Base-by-base conservation (phyloP, 768 basidiomycete species). In the Suillus paluster region DNA sequence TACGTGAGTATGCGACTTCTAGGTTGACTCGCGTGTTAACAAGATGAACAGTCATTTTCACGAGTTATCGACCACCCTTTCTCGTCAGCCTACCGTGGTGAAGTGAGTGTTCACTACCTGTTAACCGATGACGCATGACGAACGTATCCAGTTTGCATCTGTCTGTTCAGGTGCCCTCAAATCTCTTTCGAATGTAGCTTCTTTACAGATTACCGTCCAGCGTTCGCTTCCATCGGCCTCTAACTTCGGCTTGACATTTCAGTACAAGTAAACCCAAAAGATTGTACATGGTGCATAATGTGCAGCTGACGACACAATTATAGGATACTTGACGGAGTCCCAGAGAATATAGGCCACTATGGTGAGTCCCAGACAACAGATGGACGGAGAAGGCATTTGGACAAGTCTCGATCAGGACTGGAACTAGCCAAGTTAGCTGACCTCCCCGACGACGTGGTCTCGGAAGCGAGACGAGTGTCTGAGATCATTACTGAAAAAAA, bases 371-470 rank as follows among this genome's bases (percentile, higher is more conserved):
- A 61, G 25, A 57, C 41, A 53, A 21, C 60, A 60, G 25, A 30
- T 59, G 17, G 60, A 46, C 44, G n/a, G 58, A 25, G 9, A n/a
- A 4, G 42, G 19, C 17, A 21, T 8, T 4, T 59, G 27, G n/a
- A 58, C 25, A 30, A 23, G 21, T 17, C 39, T 39, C 41, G 39
- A n/a, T 25, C 64, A 96, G 96, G 97, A 3, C 79, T 99, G 12
- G 92, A 97, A 67, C 84, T 98, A 30, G 95, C 96, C 14, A 85
- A 86, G 52, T 82, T 97, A 6, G 95, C 94, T 1, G 94, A 95
- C 69, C 79, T 99, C 1, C 97, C 97, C 0, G 64, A 73, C 0
- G 84, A 91, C 52, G 86, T 97, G 14, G 72, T 95, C 45, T 64
- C 68, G 5, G 87, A 91, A 72, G 88, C 84, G 6, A 83, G 76